Evolutionary conservation across 1,139 yeast genomes (phyloP), one percentile per base, ranked within the genome.

Genomic region (Geotrichum candidum): DNA sequence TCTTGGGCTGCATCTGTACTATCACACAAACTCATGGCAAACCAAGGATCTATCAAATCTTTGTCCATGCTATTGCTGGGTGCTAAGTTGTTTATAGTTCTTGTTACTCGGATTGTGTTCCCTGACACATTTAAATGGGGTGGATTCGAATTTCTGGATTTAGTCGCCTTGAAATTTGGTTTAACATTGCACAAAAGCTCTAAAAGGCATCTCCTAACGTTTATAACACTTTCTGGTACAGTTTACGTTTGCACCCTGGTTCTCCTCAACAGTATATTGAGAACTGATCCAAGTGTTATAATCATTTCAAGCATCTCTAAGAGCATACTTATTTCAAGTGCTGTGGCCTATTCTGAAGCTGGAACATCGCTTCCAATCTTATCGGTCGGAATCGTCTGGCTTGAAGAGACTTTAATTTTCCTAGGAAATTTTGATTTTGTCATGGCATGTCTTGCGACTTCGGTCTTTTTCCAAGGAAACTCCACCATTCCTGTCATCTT

Each of bases 141-240:
- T 45, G 57, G 57, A 13, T 13, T 55, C 22, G 27, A 23, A 15
- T 31, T 45, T 25, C 53, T 55, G 6, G 57, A 55, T 46, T 10
- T 55, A 29, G 33, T 55, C n/a, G 48, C 52, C 29, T 55, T 27
- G 27, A 55, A 55, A 31, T 55, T 46, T 46, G 57, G 57, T 2
- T 31, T 55, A 29, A 46, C 57, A 15, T 23, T 23, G 15, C 35
- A 41, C n/a, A 31, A 6, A 13, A 38, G 18, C 45, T 38, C 45
- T n/a, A 38, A 38, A 38, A 38, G 18, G 45, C 45, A 38, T 38
- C 45, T 38, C 18, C 18, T 38, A 38, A 38, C 10, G 45, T 38
- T 38, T 38, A 2, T 38, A 38, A 38, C 45, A 15, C 45, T 38
- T 18, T 38, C 45, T 38, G 45, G 45, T 38, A 15, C 18, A n/a